These are phyloP conservation scores for Citrus australasica DNA, from an alignment of 345 rosid species.

Conservation along the genomic window DNA sequence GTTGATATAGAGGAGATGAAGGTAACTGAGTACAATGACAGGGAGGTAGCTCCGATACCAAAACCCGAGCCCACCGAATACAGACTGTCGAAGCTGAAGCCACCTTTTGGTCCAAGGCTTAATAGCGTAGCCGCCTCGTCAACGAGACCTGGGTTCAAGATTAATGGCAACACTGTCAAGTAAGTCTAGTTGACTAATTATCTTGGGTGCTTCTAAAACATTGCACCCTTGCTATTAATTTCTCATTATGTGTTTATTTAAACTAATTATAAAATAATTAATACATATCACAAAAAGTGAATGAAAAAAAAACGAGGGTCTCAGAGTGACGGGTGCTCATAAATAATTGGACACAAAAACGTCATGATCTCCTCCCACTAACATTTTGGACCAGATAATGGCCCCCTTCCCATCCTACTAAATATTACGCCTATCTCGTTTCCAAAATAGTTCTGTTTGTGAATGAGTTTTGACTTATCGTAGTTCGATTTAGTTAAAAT, in stretches of 20 bases:
- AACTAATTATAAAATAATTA: too few relatives aligned
- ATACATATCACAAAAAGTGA: too few relatives aligned
- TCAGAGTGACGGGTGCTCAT: too few relatives aligned
- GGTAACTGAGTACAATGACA: constrained; percentile 4
- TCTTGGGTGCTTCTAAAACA: too few relatives aligned
- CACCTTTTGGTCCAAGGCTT: constrained; percentile 9
- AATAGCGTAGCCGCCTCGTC: not conserved
- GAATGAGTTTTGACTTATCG: not conserved
- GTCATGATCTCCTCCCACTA: too few relatives aligned
- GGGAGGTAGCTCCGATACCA: not conserved
- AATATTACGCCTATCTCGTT: too few relatives aligned
- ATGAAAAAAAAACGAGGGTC: too few relatives aligned
- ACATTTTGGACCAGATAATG: too few relatives aligned
- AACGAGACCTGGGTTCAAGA: constrained; percentile 2
- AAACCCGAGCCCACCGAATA: constrained; percentile 25
- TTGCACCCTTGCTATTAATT: too few relatives aligned
- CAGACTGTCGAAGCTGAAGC: constrained; percentile 1
- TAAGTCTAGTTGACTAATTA: not conserved
- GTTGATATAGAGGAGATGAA: constrained; percentile 23
- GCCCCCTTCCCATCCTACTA: too few relatives aligned
- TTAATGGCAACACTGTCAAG: constrained; percentile 21
- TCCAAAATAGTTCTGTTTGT: not conserved
- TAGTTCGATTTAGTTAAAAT: not conserved
- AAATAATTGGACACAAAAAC: too few relatives aligned
- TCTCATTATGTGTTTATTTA: too few relatives aligned